A percentile compares a stretch with the other conserved stretches of the same genome.
phyloP scores from a whole-genome alignment of 768 basidiomycete genomes.

The Mycena capillaripes region DNA sequence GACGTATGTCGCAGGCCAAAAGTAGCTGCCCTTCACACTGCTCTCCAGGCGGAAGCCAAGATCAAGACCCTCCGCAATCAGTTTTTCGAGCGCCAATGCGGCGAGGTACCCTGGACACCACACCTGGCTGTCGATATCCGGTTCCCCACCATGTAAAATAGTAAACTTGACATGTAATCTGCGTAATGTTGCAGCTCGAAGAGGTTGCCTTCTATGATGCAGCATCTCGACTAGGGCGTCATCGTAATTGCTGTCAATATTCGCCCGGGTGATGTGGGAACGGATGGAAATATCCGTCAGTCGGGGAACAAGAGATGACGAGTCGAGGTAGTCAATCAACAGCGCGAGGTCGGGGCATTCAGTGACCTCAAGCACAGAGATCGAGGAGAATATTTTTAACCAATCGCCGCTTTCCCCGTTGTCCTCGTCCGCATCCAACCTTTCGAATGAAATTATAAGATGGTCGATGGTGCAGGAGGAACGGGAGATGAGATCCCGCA shows the following conservation, averaged over 20 bases:
- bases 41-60: too few relatives aligned
- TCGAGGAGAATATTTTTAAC: not conserved
- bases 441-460: not conserved
- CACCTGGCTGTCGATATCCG: too few relatives aligned
- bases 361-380: not conserved
- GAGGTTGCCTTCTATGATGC: not conserved
- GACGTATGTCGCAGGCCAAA: too few relatives aligned
- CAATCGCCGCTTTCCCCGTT: not conserved
- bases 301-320: not conserved
- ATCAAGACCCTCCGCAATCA: too few relatives aligned
- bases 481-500: not conserved
- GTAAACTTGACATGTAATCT: not conserved
- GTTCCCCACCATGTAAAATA: not conserved
- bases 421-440: not conserved
- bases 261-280: not conserved
- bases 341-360: not conserved
- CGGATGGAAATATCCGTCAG: not conserved
- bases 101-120: too few relatives aligned
- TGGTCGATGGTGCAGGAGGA: constrained; percentile 5
- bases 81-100: too few relatives aligned
- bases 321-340: not conserved
- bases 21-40: too few relatives aligned
- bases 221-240: not conserved
- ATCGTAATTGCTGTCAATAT: not conserved
- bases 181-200: not conserved